Conservation (phyloP, 2,329 filamentous ascomycete species). For the Fusarium lateritium region DNA sequence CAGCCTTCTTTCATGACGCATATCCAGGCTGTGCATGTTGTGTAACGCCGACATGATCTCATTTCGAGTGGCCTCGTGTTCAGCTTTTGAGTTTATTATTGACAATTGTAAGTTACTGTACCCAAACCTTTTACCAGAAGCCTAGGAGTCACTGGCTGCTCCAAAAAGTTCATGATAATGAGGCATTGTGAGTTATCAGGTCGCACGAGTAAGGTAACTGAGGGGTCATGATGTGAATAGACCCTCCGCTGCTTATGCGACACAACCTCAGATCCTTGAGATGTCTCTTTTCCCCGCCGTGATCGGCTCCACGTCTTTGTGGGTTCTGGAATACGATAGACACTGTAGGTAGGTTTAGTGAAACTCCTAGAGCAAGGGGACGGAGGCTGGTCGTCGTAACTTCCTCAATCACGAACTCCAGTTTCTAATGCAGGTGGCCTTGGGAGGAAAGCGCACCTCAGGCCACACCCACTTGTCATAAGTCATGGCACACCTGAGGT, state of each 20-base stretch:
- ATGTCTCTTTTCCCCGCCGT: neutral
- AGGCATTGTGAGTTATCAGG: constrained; percentile 11
- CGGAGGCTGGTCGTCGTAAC: constrained; percentile 17
- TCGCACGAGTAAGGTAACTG: neutral
- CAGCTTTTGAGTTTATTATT: constrained; percentile 1
- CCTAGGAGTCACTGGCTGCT: neutral
- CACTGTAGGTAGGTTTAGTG: neutral
- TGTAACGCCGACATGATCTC: constrained; percentile 4
- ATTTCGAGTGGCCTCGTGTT: constrained; percentile 7
- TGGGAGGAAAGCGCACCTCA: constrained; percentile 28
- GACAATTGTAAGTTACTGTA: neutral
- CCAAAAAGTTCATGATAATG: constrained; percentile 4
- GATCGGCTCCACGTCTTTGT: neutral
- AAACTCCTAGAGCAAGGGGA: constrained; percentile 12
- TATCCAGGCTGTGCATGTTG: constrained; percentile 4
- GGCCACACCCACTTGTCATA: constrained; percentile 13
- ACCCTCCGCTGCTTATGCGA: constrained; percentile 3
- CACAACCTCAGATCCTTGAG: neutral
- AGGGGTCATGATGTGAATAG: constrained; percentile 1
- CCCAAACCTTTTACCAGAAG: neutral
- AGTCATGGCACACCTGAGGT: neutral
- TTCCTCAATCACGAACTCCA: constrained; percentile 25
- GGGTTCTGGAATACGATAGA: neutral
- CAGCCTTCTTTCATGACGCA: constrained; percentile 19
- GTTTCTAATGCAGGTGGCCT: constrained; percentile 31